These are phyloP conservation scores for Fraxinus quadrangulata DNA, from an alignment of 257 asterid species.

Conservation along the genomic window DNA sequence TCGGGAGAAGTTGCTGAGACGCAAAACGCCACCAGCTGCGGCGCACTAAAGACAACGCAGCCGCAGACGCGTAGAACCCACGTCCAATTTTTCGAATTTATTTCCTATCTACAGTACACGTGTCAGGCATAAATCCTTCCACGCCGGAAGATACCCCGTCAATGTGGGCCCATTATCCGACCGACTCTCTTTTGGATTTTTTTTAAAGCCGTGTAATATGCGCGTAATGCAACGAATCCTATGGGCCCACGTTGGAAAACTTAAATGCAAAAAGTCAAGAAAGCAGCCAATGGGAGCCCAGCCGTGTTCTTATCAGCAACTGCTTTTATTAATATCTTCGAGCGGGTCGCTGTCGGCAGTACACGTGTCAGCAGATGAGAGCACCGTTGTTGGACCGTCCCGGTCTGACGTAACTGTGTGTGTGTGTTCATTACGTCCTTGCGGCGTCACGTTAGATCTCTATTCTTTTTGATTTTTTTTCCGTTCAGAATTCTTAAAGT, in stretches of 20 bases:
- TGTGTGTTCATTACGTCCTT: slow-evolving; percentile 27
- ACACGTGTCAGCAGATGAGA: slow-evolving; percentile 47
- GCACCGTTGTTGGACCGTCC: slow-evolving; percentile 8
- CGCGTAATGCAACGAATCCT: slow-evolving; percentile 41
- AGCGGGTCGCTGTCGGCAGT: slow-evolving; percentile 61
- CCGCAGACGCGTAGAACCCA: too few species aligned
- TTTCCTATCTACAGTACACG: background rate
- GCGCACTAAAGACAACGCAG: too few species aligned
- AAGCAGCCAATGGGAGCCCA: slow-evolving; percentile 54
- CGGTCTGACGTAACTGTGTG: slow-evolving; percentile 10
- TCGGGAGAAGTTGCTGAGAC: too few species aligned
- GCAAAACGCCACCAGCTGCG: too few species aligned
- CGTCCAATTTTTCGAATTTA: background rate
- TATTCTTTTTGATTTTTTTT: too few species aligned
- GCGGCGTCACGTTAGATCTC: slow-evolving; percentile 18
- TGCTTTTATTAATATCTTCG: slow-evolving; percentile 53
- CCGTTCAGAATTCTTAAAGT: too few species aligned
- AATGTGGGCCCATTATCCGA: slow-evolving; percentile 48
- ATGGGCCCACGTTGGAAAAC: slow-evolving; percentile 39
- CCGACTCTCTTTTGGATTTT: slow-evolving; percentile 42
- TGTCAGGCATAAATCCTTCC: background rate
- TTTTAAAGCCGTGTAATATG: slow-evolving; percentile 54
- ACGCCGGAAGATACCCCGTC: slow-evolving; percentile 45
- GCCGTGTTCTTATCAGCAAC: slow-evolving; percentile 62
- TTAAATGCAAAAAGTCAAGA: slow-evolving; percentile 45